Conservation (phyloP, 768 basidiomycete genomes). For the Lyophyllum decastes region DNA sequence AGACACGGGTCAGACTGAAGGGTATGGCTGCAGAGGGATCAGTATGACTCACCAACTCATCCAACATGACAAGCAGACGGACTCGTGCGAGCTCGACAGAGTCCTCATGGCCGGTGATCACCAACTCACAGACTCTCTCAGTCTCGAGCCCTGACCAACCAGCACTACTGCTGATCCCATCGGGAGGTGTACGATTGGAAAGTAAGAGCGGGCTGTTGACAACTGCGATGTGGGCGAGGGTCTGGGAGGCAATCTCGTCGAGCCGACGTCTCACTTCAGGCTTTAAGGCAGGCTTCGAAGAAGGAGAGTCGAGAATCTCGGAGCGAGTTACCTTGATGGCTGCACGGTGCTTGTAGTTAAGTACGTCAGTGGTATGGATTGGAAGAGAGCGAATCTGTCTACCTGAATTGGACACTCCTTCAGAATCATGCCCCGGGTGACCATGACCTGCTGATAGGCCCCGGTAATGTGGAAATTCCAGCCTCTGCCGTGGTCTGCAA, state of each 20-base stretch:
- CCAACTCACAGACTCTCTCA: constrained; percentile 90
- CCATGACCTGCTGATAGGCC: constrained; percentile 90
- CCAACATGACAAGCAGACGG: constrained; percentile 88
- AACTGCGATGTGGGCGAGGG: constrained; percentile 91
- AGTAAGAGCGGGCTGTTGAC: constrained; percentile 82
- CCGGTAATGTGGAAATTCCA: constrained; percentile 94
- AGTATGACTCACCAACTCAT: constrained; percentile 76
- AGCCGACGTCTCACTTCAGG: constrained; percentile 79
- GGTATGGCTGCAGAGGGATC: neutral
- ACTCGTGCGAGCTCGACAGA: constrained; percentile 91
- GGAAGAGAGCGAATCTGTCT: constrained; percentile 22
- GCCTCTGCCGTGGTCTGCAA: constrained; percentile 67
- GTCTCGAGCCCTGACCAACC: constrained; percentile 93
- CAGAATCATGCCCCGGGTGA: constrained; percentile 83
- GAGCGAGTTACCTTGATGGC: constrained; percentile 90
- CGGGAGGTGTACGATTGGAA: constrained; percentile 74
- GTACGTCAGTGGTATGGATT: constrained; percentile 17
- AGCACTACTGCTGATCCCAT: constrained; percentile 73
- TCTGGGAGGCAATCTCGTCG: constrained; percentile 93
- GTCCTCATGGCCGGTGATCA: constrained; percentile 86
- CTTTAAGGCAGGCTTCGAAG: constrained; percentile 79
- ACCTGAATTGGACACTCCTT: constrained; percentile 90
- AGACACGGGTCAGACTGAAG: constrained; percentile 19
- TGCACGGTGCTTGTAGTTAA: constrained; percentile 64
- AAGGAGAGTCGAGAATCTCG: constrained; percentile 87